These are phyloP conservation scores for Lepidium africanum DNA, from an alignment of 345 rosid species.

Conservation along the genomic window DNA sequence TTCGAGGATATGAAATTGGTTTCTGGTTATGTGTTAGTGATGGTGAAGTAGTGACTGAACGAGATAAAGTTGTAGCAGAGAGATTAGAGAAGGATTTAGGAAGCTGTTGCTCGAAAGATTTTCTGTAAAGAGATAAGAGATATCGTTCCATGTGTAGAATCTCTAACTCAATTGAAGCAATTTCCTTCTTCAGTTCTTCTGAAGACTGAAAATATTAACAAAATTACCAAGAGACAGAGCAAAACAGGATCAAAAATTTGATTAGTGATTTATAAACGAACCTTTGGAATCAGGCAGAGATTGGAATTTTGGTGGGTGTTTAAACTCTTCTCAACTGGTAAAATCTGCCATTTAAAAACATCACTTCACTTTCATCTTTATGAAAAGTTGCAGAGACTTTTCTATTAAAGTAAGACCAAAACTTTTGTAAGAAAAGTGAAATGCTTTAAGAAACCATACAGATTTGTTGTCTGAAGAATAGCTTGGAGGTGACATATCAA, in stretches of 20 bases:
- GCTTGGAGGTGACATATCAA: conserved; percentile 39
- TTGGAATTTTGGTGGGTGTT: conserved; percentile 26
- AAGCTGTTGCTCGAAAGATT: conserved; percentile 47
- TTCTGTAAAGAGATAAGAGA: conserved; percentile 68
- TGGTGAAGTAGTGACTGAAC: conserved; percentile 27
- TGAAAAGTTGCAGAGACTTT: not conserved
- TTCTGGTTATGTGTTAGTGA: conserved; percentile 20
- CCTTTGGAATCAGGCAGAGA: conserved; percentile 12
- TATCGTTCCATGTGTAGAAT: conserved; percentile 56
- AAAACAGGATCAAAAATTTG: not conserved
- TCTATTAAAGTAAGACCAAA: not conserved
- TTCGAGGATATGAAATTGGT: conserved; percentile 31
- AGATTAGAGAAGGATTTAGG: conserved; percentile 27
- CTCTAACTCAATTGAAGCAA: conserved; percentile 58
- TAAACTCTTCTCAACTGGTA: conserved; percentile 32
- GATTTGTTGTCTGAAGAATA: conserved; percentile 29
- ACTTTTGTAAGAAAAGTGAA: not conserved
- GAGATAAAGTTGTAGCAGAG: conserved; percentile 19
- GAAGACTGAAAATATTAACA: conserved; percentile 37
- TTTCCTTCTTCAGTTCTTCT: conserved; percentile 56
- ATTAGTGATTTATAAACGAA: not conserved
- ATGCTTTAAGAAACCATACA: conserved; percentile 34
- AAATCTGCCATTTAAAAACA: conserved; percentile 33
- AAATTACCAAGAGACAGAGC: not conserved
- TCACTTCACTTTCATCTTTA: no score